Evolutionary conservation across 768 basidiomycete species (phyloP).

Genomic region (Hygrophorus russula): DNA sequence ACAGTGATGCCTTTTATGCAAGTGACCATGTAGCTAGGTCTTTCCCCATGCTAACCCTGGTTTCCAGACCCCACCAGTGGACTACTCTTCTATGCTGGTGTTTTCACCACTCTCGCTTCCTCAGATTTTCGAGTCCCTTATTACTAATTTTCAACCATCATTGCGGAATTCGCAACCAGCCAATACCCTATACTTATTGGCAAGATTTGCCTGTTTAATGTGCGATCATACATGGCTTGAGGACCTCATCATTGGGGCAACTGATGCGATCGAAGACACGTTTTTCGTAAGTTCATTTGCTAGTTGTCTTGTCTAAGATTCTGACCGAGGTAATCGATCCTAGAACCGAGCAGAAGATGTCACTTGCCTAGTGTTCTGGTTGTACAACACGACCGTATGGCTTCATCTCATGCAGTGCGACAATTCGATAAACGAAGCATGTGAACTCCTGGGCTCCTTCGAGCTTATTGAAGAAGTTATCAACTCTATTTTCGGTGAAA

Average conservation of each 20-base stretch:
- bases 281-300: conserved; percentile 63
- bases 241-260: conserved; percentile 82
- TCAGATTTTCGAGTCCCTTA: conserved; percentile 69
- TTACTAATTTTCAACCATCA: conserved; percentile 62
- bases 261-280: conserved; percentile 84
- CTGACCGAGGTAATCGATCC: conserved; percentile 7
- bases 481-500: conserved; percentile 85
- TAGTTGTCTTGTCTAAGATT: conserved; percentile 1
- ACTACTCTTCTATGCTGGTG: conserved; percentile 86
- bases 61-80: conserved; percentile 55
- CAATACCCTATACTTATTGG: conserved; percentile 81
- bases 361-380: conserved; percentile 84
- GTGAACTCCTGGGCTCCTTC: conserved; percentile 77
- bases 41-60: conserved; percentile 10
- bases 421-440: conserved; percentile 63
- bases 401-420: conserved; percentile 87
- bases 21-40: conserved; percentile 7
- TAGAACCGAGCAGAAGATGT: conserved; percentile 81
- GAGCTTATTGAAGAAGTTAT: conserved; percentile 85
- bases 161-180: conserved; percentile 78
- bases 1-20: conserved; percentile 41
- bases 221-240: conserved; percentile 90
- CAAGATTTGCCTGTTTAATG: conserved; percentile 86
- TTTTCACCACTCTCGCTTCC: conserved; percentile 77
- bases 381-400: conserved; percentile 85